Base-by-base conservation (phyloP, 306 rosid genomes). In the Albizia julibrissin region DNA sequence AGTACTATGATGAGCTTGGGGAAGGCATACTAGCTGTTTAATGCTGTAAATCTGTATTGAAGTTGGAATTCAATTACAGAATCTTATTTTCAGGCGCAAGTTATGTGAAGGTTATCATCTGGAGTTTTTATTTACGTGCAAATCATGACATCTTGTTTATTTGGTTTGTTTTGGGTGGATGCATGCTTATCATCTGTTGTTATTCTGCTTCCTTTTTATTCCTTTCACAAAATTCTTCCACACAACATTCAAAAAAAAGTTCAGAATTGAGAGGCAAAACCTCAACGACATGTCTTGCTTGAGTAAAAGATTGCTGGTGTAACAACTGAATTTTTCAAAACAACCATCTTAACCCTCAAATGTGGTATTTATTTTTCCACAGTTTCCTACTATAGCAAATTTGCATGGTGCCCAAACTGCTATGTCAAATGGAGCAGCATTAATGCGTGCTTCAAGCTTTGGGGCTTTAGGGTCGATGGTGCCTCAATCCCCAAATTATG, bases 371-470 rank as follows among this genome's bases (percentile, higher is more conserved):
- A 73, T 73, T 64, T 65, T 37, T 37, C 40, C 40, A 81, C 50
- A 90, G 91, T 75, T 86, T 88, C 91, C 94, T 73, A 37, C 85
- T 24, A 39, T 81, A 84, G 82, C 73, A 50, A 79, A 87, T 61
- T 24, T 81, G 82, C 86, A 88, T 8, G 89, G 84, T 74, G 87
- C 64, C 54, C 82, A 44, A 11, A 84, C 86, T 16, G 40, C 67
- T 69, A 82, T 29, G 78, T 31, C 91, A 26, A 59, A 82, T 40
- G 26, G 81, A 82, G 46, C 89, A 39, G 86, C 86, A 81, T 40
- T 87, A 80, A 46, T 78, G 65, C 89, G 78, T 82, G 54, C 88
- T 87, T 81, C 90, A 26, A 88, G 90, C 80, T 27, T 78, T 72
- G 87, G 84, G 14, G 49, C 85, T 85, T 69, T 84, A 1, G 89